phyloP scores from a whole-genome alignment of 164 flowering plant genomes.

The Magnolia sinica region DNA sequence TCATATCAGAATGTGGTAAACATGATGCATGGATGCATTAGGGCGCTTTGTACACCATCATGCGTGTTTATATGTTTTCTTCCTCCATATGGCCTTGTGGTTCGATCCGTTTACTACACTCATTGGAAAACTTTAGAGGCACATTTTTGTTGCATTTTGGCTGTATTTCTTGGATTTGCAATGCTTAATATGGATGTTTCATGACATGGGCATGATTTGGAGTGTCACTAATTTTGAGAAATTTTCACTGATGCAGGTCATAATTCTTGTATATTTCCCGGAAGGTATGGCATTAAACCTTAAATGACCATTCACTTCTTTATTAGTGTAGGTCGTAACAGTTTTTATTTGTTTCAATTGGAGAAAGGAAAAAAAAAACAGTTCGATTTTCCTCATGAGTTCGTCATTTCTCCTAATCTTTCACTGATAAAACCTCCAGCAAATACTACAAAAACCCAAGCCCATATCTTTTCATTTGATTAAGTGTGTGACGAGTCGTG shows the following conservation, averaged over 20 bases:
- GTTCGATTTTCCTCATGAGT: no score
- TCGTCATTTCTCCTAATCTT: no score
- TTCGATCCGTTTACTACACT: background rate
- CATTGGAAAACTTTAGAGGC: no score
- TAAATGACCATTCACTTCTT: no score
- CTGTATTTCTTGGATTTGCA: background rate
- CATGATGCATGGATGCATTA: background rate
- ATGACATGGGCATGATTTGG: background rate
- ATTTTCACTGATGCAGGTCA: conserved; percentile 51
- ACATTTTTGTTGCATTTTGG: no score
- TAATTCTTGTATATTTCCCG: conserved; percentile 67
- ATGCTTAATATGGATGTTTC: background rate
- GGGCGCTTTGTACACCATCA: background rate
- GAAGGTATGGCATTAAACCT: conserved; percentile 44
- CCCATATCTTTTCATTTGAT: no score
- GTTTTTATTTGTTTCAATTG: no score
- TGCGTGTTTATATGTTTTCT: background rate
- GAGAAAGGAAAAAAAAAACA: no score
- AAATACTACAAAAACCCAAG: no score
- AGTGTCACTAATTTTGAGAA: conserved; percentile 7
- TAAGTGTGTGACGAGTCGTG: no score
- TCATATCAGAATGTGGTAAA: background rate
- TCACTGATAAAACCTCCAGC: no score
- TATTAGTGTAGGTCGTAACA: no score
- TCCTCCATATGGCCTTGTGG: background rate